A percentile compares a stretch with the other conserved stretches of the same genome.
Evolutionary conservation across 2,329 filamentous ascomycete species (phyloP).

Genomic region (Teratosphaeriaceae sp.): DNA sequence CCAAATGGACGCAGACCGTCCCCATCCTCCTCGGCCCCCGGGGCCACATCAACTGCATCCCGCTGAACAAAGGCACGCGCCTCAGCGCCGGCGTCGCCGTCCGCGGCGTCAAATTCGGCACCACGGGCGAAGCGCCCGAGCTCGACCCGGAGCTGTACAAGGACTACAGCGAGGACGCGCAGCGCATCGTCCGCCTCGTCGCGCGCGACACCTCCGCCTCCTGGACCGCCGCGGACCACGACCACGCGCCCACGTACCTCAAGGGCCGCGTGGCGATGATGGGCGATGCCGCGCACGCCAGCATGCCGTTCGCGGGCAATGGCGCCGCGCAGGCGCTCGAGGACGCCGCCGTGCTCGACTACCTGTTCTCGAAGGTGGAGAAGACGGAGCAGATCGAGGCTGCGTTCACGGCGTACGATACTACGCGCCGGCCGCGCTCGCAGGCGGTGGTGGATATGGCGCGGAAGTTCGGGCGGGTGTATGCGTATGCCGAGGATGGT

Average conservation of each 20-base stretch:
- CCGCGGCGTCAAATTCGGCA: slow-evolving; percentile 18
- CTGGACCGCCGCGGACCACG: slow-evolving; percentile 29
- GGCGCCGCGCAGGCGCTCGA: slow-evolving; percentile 35
- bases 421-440: slow-evolving; percentile 20
- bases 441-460: slow-evolving; percentile 27
- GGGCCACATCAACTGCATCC: slow-evolving; percentile 28
- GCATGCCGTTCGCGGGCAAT: slow-evolving; percentile 32
- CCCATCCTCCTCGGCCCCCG: slow-evolving; percentile 27
- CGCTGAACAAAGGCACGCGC: slow-evolving; percentile 24
- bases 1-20: slow-evolving; percentile 24
- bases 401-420: slow-evolving; percentile 24
- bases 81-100: slow-evolving; percentile 25
- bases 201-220: slow-evolving; percentile 21
- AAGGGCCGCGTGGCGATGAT: slow-evolving; percentile 26
- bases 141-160: slow-evolving; percentile 20
- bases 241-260: slow-evolving; percentile 28
- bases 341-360: slow-evolving; percentile 29
- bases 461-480: slow-evolving; percentile 25
- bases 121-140: slow-evolving; percentile 11
- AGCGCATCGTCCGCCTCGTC: slow-evolving; percentile 22
- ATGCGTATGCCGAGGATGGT: slow-evolving; percentile 23
- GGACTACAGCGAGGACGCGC: slow-evolving; percentile 24
- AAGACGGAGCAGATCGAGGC: slow-evolving; percentile 14
- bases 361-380: slow-evolving; percentile 22
- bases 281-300: slow-evolving; percentile 36